A percentile compares a stretch with the other conserved stretches of the same genome.
phyloP scores from a whole-genome alignment of 208 protist species.

The Herpetomonas tarakana region DNA sequence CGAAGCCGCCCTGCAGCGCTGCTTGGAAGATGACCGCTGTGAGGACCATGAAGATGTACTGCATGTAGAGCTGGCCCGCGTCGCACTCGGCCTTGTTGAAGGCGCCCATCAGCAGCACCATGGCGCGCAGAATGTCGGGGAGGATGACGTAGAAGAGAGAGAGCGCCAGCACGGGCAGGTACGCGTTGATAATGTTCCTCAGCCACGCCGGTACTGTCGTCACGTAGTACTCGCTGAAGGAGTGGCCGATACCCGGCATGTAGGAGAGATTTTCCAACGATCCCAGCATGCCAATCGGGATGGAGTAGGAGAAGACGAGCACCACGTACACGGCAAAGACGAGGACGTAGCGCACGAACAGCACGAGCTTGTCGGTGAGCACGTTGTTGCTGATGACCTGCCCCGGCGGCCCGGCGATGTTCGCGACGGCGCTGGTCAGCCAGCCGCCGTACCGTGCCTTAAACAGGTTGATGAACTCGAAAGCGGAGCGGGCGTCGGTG shows the following conservation, averaged over 20 bases:
- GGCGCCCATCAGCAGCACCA: slow-evolving; percentile 71
- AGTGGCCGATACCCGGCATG: slow-evolving; percentile 39
- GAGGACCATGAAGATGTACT: slow-evolving; percentile 88
- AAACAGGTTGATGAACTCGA: slow-evolving; percentile 78
- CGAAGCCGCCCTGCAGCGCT: slow-evolving; percentile 67
- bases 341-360: slow-evolving; percentile 41
- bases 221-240: slow-evolving; percentile 26
- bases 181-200: slow-evolving; percentile 41
- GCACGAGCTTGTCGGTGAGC: slow-evolving; percentile 29
- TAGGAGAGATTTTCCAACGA: slow-evolving; percentile 66
- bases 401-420: slow-evolving; percentile 66
- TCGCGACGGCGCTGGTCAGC: slow-evolving; percentile 33
- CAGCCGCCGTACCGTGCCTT: slow-evolving; percentile 31
- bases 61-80: slow-evolving; percentile 58
- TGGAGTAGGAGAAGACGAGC: slow-evolving; percentile 65
- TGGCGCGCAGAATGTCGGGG: slow-evolving; percentile 60
- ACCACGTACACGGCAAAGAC: slow-evolving; percentile 46
- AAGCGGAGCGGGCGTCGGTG: slow-evolving; percentile 49
- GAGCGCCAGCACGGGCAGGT: slow-evolving; percentile 66
- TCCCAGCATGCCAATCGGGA: slow-evolving; percentile 73
- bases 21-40: slow-evolving; percentile 84
- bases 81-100: slow-evolving; percentile 61
- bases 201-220: slow-evolving; percentile 36
- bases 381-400: slow-evolving; percentile 70
- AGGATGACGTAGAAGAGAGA: slow-evolving; percentile 70